phyloP scores from a whole-genome alignment of 495 filamentous ascomycete genomes.

The Viridothelium virens region DNA sequence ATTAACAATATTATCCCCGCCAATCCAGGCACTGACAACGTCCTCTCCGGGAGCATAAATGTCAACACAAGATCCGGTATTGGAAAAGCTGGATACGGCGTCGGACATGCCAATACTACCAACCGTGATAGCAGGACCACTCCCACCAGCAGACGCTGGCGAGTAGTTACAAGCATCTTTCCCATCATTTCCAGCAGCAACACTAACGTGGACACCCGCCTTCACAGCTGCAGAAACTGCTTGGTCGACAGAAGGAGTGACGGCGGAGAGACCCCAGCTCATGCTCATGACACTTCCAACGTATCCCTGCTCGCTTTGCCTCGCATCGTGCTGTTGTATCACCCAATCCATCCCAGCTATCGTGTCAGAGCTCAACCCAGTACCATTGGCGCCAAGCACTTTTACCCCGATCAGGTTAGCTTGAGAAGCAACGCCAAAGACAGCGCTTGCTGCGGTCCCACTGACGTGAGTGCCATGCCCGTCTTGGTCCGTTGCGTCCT shows the following conservation, averaged over 20 bases:
- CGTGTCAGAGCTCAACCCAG: constrained; percentile 31
- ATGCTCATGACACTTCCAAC: constrained; percentile 39
- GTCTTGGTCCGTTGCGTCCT: constrained; percentile 33
- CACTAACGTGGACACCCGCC: constrained; percentile 35
- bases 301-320: constrained; percentile 30
- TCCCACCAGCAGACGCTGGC: constrained; percentile 33
- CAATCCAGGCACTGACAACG: constrained; percentile 34
- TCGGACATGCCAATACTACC: constrained; percentile 34
- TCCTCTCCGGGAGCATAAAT: constrained; percentile 39
- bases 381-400: constrained; percentile 33
- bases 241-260: constrained; percentile 26
- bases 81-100: constrained; percentile 33
- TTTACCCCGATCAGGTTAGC: constrained; percentile 40
- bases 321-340: constrained; percentile 31
- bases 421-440: constrained; percentile 35
- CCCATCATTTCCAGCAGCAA: constrained; percentile 37
- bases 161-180: constrained; percentile 32
- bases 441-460: constrained; percentile 33
- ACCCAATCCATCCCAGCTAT: constrained; percentile 37
- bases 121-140: constrained; percentile 34
- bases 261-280: constrained; percentile 33
- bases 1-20: constrained; percentile 29
- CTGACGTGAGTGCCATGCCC: constrained; percentile 44
- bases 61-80: constrained; percentile 40
- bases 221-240: constrained; percentile 29